Evolutionary conservation across 306 rosid genomes (phyloP).

Genomic region (Acacia confusa): DNA sequence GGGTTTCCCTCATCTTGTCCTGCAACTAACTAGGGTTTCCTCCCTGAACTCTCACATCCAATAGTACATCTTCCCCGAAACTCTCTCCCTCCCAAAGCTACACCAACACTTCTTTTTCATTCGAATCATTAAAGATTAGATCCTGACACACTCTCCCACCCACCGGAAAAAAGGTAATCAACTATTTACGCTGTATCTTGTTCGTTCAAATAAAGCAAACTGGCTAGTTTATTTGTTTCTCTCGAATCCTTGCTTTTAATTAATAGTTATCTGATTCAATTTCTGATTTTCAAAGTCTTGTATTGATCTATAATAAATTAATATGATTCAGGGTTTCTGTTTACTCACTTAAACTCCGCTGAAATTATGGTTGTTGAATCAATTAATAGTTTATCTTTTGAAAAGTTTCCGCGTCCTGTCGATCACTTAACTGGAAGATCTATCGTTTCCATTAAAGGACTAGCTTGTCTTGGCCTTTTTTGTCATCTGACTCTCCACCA

Average conservation of each 20-base stretch:
- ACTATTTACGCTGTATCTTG: not conserved
- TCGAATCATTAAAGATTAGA: slow-evolving; percentile 40
- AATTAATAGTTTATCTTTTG: not conserved
- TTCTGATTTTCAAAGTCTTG: slow-evolving; percentile 16
- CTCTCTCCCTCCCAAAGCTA: slow-evolving; percentile 38
- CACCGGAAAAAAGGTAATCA: slow-evolving; percentile 41
- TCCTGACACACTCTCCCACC: slow-evolving; percentile 41
- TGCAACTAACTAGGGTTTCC: slow-evolving; percentile 67
- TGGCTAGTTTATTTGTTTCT: not conserved
- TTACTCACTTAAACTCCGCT: slow-evolving; percentile 23
- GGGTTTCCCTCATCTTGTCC: slow-evolving; percentile 46
- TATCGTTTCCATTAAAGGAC: slow-evolving; percentile 1
- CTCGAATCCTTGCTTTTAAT: not conserved
- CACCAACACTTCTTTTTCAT: slow-evolving; percentile 44
- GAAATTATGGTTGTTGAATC: slow-evolving; percentile 23
- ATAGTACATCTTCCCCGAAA: slow-evolving; percentile 39
- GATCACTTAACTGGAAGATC: slow-evolving; percentile 21
- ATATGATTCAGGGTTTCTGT: slow-evolving; percentile 25
- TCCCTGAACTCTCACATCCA: slow-evolving; percentile 52
- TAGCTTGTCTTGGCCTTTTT: slow-evolving; percentile 18
- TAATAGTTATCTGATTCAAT: not conserved
- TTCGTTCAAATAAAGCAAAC: slow-evolving; percentile 12
- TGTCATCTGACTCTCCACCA: slow-evolving; percentile 1
- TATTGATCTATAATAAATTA: slow-evolving; percentile 12
- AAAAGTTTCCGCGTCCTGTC: slow-evolving; percentile 10